Evolutionary conservation across 805 yeast genomes (phyloP).

Genomic region (Ogataea naganishii): DNA sequence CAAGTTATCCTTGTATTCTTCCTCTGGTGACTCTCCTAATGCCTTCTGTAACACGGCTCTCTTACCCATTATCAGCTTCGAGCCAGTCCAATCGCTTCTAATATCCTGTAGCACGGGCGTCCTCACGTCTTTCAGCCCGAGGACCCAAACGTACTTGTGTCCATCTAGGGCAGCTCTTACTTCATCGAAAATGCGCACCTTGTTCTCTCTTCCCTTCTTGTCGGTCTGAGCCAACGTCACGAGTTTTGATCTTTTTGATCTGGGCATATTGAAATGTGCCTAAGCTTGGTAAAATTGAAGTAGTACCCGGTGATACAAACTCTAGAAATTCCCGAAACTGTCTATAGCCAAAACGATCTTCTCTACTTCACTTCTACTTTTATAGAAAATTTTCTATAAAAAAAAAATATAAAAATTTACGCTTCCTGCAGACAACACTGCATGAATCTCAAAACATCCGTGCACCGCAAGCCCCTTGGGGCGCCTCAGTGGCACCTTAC

Average conservation of each 20-base stretch:
- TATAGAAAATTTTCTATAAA: conserved; percentile 3
- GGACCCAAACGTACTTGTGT: conserved; percentile 74
- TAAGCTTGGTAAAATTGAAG: not conserved
- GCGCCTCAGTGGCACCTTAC: too few species aligned
- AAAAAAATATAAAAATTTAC: conserved; percentile 5
- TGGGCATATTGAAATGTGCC: conserved; percentile 57
- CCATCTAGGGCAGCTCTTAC: conserved; percentile 75
- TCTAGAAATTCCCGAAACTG: too few species aligned
- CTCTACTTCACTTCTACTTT: too few species aligned
- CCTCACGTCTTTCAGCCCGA: conserved; percentile 85
- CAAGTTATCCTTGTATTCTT: conserved; percentile 83
- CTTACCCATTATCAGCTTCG: conserved; percentile 83
- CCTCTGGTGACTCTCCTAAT: conserved; percentile 77
- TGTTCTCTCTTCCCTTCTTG: conserved; percentile 90
- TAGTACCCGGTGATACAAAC: too few species aligned
- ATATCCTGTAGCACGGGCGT: conserved; percentile 93
- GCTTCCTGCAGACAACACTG: too few species aligned
- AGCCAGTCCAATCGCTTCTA: conserved; percentile 87
- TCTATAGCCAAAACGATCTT: too few species aligned
- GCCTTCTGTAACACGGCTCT: conserved; percentile 91
- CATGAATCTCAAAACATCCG: too few species aligned
- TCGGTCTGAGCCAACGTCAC: conserved; percentile 95
- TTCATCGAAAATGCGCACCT: conserved; percentile 85
- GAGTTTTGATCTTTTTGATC: conserved; percentile 93
- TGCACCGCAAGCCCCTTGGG: too few species aligned